Conservation (phyloP, 768 basidiomycete genomes). For the Trametes meyenii region DNA sequence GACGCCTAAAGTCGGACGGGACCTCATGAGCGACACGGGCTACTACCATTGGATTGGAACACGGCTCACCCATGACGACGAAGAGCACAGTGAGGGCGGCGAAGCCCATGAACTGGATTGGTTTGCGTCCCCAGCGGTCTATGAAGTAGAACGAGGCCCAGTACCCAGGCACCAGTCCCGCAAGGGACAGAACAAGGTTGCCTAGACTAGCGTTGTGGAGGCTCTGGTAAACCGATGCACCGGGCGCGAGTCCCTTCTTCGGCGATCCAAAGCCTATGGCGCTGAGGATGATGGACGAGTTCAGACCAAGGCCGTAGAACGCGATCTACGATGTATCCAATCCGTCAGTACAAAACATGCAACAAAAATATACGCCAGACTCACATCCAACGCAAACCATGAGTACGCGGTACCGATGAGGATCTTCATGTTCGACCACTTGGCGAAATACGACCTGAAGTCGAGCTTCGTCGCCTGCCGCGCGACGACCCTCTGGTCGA, state of each 20-base stretch:
- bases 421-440: conserved; percentile 80
- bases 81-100: conserved; percentile 37
- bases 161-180: conserved; percentile 45
- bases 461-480: conserved; percentile 47
- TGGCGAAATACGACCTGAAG: conserved; percentile 67
- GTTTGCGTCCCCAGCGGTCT: conserved; percentile 43
- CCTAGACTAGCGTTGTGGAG: conserved; percentile 37
- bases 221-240: conserved; percentile 28
- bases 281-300: conserved; percentile 46
- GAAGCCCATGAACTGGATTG: conserved; percentile 45
- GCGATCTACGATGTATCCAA: conserved; percentile 34
- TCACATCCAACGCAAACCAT: conserved; percentile 87
- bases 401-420: conserved; percentile 83
- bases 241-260: conserved; percentile 14
- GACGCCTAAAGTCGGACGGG: conserved; percentile 30
- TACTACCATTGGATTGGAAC: background rate
- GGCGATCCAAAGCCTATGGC: conserved; percentile 33
- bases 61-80: conserved; percentile 34
- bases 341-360: conserved; percentile 18
- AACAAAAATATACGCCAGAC: conserved; percentile 30
- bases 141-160: conserved; percentile 42
- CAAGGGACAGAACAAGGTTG: conserved; percentile 40
- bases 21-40: background rate
- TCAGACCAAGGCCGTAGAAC: conserved; percentile 54
- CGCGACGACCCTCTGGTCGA: conserved; percentile 51